phyloP scores from a whole-genome alignment of 2,329 filamentous ascomycete genomes.

The Fonsecaea pugnacius region DNA sequence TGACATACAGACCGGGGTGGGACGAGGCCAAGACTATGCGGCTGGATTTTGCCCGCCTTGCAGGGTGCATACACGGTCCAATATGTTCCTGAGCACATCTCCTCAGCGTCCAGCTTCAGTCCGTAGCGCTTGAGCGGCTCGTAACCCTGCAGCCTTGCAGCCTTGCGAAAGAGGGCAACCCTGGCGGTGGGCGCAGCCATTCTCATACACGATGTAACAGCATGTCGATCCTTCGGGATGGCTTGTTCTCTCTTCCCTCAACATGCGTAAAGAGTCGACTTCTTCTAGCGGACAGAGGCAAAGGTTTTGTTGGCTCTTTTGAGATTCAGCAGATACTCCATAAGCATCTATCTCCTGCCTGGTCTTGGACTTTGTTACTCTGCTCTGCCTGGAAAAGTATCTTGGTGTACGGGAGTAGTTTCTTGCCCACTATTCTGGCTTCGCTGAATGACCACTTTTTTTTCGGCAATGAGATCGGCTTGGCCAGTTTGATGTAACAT shows the following conservation, averaged over 20 bases:
- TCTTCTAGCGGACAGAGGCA: slow-evolving; percentile 28
- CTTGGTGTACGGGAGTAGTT: slow-evolving; percentile 66
- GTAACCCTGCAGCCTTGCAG: not conserved
- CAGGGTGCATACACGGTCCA: not conserved
- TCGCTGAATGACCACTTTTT: slow-evolving; percentile 22
- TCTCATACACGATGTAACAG: slow-evolving; percentile 1
- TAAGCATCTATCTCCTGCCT: slow-evolving; percentile 38
- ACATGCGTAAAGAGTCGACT: slow-evolving; percentile 19
- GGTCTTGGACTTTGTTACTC: slow-evolving; percentile 32
- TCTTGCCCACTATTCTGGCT: slow-evolving; percentile 39
- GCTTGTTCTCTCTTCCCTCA: not conserved
- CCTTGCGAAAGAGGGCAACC: not conserved
- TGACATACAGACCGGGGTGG: slow-evolving; percentile 11
- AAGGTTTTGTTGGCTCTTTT: slow-evolving; percentile 30
- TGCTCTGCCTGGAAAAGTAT: slow-evolving; percentile 66
- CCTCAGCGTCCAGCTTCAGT: not conserved
- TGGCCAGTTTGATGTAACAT: slow-evolving; percentile 27
- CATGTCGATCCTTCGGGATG: not conserved
- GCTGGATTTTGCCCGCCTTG: slow-evolving; percentile 4
- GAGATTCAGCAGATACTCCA: slow-evolving; percentile 36
- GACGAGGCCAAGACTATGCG: slow-evolving; percentile 19
- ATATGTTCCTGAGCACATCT: not conserved
- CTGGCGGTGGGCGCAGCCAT: not conserved
- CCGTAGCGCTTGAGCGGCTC: not conserved
- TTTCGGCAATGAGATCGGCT: slow-evolving; percentile 24